Conservation (phyloP, 441 rosid genomes). For the Populus hybrid region DNA sequence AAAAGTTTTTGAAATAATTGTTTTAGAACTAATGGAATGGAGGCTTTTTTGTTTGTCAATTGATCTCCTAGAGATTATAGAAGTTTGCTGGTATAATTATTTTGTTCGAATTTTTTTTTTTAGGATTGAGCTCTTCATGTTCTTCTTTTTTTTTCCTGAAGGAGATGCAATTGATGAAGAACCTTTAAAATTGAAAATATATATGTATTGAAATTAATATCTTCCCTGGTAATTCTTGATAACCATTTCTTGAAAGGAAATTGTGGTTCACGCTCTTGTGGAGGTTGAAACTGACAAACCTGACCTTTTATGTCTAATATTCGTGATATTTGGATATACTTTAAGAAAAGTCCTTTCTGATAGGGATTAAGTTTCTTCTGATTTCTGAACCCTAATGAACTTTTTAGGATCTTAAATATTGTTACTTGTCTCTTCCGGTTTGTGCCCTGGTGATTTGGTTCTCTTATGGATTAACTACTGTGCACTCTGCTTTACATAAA, state of each 20-base stretch:
- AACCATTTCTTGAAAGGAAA: not conserved
- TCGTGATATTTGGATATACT: not conserved
- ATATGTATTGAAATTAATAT: too few relatives aligned
- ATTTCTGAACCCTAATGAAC: not conserved
- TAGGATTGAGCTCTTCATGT: not conserved
- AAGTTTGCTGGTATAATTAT: not conserved
- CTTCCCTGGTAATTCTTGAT: not conserved
- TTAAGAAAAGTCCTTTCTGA: not conserved
- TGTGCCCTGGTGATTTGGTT: not conserved
- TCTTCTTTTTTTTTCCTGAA: too few relatives aligned
- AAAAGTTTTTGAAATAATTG: not conserved
- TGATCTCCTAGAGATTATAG: not conserved
- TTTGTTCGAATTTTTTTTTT: too few relatives aligned
- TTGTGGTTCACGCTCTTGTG: not conserved
- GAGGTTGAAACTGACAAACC: not conserved
- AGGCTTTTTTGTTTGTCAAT: not conserved
- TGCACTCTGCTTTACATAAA: not conserved
- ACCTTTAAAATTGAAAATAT: not conserved
- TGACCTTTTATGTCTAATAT: not conserved
- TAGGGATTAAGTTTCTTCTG: not conserved
- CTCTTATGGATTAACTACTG: not conserved
- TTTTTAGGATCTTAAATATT: not conserved
- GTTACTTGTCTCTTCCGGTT: not conserved
- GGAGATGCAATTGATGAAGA: not conserved
- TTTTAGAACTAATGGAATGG: not conserved